Conservation (phyloP, 306 rosid species). For the Glycine latifolia region DNA sequence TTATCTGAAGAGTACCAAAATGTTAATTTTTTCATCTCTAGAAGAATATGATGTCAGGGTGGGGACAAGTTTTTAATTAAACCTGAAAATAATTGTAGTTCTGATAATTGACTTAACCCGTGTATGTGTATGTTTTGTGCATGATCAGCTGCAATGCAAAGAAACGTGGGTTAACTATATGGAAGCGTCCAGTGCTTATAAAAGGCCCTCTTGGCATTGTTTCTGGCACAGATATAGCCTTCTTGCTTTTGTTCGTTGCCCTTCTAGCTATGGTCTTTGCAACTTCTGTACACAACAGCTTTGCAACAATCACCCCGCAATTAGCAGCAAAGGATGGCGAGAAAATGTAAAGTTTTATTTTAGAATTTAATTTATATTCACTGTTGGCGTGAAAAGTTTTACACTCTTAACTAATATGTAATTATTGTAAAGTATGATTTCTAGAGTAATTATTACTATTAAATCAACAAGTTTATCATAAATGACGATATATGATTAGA, state of each 20-base stretch:
- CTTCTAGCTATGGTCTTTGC: slow-evolving; percentile 65
- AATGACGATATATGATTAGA: not conserved
- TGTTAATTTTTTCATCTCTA: not conserved
- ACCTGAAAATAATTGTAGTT: not conserved
- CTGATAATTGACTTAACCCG: not conserved
- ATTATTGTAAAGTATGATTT: not conserved
- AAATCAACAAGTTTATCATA: too few species aligned
- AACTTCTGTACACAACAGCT: slow-evolving; percentile 45
- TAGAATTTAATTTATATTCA: not conserved
- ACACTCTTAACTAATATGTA: too few species aligned
- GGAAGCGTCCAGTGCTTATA: slow-evolving; percentile 63
- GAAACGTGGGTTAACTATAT: slow-evolving; percentile 19
- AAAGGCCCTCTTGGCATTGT: slow-evolving; percentile 94
- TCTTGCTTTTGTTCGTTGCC: slow-evolving; percentile 71
- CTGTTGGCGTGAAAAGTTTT: too few species aligned
- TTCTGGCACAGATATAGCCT: slow-evolving; percentile 60
- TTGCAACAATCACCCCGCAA: slow-evolving; percentile 44
- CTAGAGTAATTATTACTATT: too few species aligned
- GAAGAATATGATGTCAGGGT: not conserved
- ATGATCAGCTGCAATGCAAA: slow-evolving; percentile 23
- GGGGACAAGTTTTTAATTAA: too few species aligned
- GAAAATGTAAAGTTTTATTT: slow-evolving; percentile 52
- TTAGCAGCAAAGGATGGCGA: slow-evolving; percentile 51
- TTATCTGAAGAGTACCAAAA: too few species aligned
- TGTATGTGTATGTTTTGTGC: not conserved